Percentiles rank a stretch among this genome's conserved stretches.
Conservation (phyloP, 2,329 filamentous ascomycete species). For the Coniochaeta ligniaria region DNA sequence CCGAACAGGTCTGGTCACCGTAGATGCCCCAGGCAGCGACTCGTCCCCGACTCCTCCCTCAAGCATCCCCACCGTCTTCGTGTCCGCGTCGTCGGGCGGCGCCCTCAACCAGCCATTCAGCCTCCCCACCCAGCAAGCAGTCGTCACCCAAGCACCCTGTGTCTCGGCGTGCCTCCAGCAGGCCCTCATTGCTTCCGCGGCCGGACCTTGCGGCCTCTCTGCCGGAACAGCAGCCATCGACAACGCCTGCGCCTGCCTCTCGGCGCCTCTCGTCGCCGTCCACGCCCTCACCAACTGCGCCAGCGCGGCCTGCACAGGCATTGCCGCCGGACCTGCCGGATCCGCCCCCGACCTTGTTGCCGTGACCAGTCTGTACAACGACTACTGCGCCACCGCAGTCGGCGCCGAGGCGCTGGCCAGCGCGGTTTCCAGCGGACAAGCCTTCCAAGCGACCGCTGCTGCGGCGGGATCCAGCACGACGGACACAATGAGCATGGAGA, state of each 20-base stretch:
- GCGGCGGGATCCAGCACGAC: neutral
- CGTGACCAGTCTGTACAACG: neutral
- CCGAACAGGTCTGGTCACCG: neutral
- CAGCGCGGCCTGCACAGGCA: neutral
- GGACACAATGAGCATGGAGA: neutral
- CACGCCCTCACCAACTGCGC: neutral
- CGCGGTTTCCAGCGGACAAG: neutral
- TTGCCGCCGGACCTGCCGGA: neutral
- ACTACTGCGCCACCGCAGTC: neutral
- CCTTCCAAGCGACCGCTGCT: neutral
- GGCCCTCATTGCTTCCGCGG: neutral
- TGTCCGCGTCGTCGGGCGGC: neutral
- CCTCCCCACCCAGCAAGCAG: neutral
- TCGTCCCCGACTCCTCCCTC: neutral
- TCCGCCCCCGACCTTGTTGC: neutral
- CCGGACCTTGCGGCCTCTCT: neutral
- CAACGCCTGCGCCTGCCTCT: neutral
- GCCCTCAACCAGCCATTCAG: neutral
- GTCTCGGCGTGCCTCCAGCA: neutral
- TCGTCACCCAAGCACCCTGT: slow-evolving; percentile 1
- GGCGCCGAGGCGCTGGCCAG: neutral
- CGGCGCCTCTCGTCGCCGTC: neutral
- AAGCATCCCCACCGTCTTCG: neutral
- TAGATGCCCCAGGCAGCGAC: neutral
- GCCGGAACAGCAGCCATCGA: neutral